phyloP scores from a whole-genome alignment of 2,329 filamentous ascomycete species.

The Meredithiella fracta region DNA sequence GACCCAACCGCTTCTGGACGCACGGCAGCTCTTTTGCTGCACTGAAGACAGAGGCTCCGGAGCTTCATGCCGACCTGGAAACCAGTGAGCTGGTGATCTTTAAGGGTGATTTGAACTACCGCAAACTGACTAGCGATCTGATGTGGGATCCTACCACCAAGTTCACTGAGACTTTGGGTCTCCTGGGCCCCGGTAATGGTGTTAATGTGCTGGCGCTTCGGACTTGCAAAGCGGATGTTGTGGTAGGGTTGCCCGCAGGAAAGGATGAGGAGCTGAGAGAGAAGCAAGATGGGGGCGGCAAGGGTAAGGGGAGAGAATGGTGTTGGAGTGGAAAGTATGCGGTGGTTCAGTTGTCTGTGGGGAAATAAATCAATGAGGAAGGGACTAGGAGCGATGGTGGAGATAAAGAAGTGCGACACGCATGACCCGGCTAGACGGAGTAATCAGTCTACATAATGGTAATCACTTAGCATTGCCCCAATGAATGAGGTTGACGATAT shows the following conservation, averaged over 20 bases:
- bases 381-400: neutral
- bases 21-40: conserved; percentile 77
- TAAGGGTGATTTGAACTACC: conserved; percentile 94
- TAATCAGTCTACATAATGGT: too few species aligned
- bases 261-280: conserved; percentile 65
- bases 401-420: neutral
- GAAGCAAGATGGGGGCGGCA: conserved; percentile 52
- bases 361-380: conserved; percentile 12
- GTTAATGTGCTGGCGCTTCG: conserved; percentile 73
- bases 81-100: conserved; percentile 78
- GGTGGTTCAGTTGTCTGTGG: conserved; percentile 58
- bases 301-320: conserved; percentile 62
- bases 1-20: conserved; percentile 87
- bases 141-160: conserved; percentile 77
- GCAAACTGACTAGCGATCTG: conserved; percentile 77
- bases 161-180: conserved; percentile 71
- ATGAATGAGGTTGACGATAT: neutral
- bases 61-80: conserved; percentile 62
- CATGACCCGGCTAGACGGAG: neutral
- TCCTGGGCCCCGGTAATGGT: conserved; percentile 64
- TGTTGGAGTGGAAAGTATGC: conserved; percentile 95
- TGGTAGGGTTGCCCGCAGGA: conserved; percentile 70
- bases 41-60: conserved; percentile 50
- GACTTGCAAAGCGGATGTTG: conserved; percentile 92
- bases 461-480: neutral